Evolutionary conservation across 805 yeast species (phyloP).

Genomic region (Lipomyces mesembrius): DNA sequence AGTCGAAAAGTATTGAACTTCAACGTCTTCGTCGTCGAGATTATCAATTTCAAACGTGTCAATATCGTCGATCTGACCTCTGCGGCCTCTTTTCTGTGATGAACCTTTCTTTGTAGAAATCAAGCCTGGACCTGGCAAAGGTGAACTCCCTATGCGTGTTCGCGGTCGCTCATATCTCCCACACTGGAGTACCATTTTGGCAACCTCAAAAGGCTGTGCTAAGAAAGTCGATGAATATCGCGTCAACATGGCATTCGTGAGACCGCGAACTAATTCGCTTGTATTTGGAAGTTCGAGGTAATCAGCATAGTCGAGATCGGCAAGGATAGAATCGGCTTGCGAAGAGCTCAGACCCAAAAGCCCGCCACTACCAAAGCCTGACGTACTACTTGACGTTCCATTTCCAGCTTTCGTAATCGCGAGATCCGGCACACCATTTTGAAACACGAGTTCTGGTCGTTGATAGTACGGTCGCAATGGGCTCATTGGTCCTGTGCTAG

Average conservation of each 20-base stretch:
- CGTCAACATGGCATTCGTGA: conserved; percentile 47
- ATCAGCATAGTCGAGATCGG: conserved; percentile 39
- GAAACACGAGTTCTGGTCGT: conserved; percentile 35
- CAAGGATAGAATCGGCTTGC: conserved; percentile 24
- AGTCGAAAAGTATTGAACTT: conserved; percentile 35
- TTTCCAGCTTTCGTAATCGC: conserved; percentile 15
- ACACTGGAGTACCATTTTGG: conserved; percentile 76
- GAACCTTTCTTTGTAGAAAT: conserved; percentile 20
- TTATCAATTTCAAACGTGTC: conserved; percentile 30
- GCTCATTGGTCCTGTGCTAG: neutral
- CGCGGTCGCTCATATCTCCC: conserved; percentile 52
- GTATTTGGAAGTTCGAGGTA: conserved; percentile 35
- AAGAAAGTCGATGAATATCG: conserved; percentile 71
- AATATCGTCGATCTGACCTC: conserved; percentile 28
- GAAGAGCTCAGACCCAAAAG: neutral
- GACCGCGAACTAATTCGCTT: conserved; percentile 23
- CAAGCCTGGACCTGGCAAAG: conserved; percentile 15
- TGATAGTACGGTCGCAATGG: conserved; percentile 33
- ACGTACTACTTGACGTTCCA: neutral
- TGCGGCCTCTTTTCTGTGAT: conserved; percentile 35
- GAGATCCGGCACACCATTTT: conserved; percentile 32
- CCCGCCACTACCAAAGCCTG: neutral
- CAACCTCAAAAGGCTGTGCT: conserved; percentile 88
- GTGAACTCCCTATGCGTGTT: neutral
- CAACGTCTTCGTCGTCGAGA: conserved; percentile 33